These are phyloP conservation scores for Funneliformis caledonium DNA, from an alignment of 371 early-diverging fungal genomes.

Conservation along the genomic window DNA sequence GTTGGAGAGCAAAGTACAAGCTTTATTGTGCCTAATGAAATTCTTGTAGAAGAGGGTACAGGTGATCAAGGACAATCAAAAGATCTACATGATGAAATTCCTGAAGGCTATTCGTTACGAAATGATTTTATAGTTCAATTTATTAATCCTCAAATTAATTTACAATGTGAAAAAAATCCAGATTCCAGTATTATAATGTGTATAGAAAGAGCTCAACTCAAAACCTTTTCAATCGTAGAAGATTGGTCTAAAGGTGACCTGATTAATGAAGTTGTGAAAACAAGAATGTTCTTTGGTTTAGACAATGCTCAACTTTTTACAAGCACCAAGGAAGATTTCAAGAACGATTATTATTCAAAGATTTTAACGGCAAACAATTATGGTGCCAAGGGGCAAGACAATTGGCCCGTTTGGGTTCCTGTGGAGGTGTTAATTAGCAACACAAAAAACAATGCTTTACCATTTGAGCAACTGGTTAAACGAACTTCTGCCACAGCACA, in stretches of 20 bases:
- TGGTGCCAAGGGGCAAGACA: slow-evolving; percentile 55
- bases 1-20: slow-evolving; percentile 56
- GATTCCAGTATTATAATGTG: slow-evolving; percentile 64
- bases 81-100: slow-evolving; percentile 54
- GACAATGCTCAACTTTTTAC: slow-evolving; percentile 84
- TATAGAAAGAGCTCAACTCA: slow-evolving; percentile 69
- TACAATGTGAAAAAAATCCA: slow-evolving; percentile 56
- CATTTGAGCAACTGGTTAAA: slow-evolving; percentile 77
- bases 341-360: slow-evolving; percentile 52
- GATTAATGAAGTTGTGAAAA: slow-evolving; percentile 69
- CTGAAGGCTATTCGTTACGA: slow-evolving; percentile 57
- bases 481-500: slow-evolving; percentile 74
- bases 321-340: slow-evolving; percentile 67
- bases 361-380: slow-evolving; percentile 55
- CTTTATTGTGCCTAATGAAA: slow-evolving; percentile 59
- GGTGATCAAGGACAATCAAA: slow-evolving; percentile 59
- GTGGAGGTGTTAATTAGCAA: slow-evolving; percentile 74
- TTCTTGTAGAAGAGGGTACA: slow-evolving; percentile 37
- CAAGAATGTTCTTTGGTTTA: slow-evolving; percentile 73
- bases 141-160: slow-evolving; percentile 75
- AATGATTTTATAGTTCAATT: slow-evolving; percentile 68
- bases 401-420: slow-evolving; percentile 89
- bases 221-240: slow-evolving; percentile 64
- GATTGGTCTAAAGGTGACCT: slow-evolving; percentile 46
- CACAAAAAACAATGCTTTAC: slow-evolving; percentile 55